These are phyloP conservation scores for Cladophialophora bantiana DNA, from an alignment of 2,329 filamentous ascomycete genomes.

Conservation along the genomic window DNA sequence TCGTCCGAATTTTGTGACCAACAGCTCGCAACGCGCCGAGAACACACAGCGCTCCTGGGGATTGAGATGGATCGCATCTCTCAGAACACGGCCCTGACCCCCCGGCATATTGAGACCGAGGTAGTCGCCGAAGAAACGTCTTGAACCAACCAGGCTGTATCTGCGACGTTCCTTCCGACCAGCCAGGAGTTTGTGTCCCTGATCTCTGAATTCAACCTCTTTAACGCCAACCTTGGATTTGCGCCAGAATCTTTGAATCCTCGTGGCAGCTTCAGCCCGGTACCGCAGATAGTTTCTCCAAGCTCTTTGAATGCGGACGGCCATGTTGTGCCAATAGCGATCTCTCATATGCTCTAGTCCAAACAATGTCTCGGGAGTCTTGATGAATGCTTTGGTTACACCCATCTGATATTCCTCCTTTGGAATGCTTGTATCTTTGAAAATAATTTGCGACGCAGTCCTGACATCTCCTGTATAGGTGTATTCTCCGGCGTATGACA, in stretches of 20 bases:
- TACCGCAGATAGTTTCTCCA: conserved; percentile 97
- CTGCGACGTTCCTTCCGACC: conserved; percentile 89
- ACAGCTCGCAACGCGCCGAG: conserved; percentile 86
- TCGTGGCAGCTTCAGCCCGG: conserved; percentile 86
- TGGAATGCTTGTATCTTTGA: conserved; percentile 96
- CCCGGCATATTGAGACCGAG: conserved; percentile 81
- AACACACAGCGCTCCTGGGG: conserved; percentile 80
- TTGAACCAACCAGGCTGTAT: conserved; percentile 88
- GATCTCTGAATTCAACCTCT: conserved; percentile 84
- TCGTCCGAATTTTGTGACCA: conserved; percentile 94
- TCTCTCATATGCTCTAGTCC: conserved; percentile 98
- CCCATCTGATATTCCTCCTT: conserved; percentile 97
- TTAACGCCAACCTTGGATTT: conserved; percentile 90
- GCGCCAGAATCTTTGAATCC: conserved; percentile 95
- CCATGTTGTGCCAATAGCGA: conserved; percentile 99
- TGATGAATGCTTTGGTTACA: conserved; percentile 96
- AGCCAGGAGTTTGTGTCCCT: conserved; percentile 81
- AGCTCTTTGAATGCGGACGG: conserved; percentile 92
- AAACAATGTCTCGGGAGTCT: conserved; percentile 95
- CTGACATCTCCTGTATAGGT: conserved; percentile 91
- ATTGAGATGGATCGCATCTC: conserved; percentile 73
- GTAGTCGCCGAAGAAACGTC: conserved; percentile 94
- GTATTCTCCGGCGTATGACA: conserved; percentile 95
- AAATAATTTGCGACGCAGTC: conserved; percentile 86
- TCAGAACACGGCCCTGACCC: conserved; percentile 82